Evolutionary conservation across 306 rosid genomes (phyloP).

Genomic region (Dalbergia cochinchinensis): DNA sequence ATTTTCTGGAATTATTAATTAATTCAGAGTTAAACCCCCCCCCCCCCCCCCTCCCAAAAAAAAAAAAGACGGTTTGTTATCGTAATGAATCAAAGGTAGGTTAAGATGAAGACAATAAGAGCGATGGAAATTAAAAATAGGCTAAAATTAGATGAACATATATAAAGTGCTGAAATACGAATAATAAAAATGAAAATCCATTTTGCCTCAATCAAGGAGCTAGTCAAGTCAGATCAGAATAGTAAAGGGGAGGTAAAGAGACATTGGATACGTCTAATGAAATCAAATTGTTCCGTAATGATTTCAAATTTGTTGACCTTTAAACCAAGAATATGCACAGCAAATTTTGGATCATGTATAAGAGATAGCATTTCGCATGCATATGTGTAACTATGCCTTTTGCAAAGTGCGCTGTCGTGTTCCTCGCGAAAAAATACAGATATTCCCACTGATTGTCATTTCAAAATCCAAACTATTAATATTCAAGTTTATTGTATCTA

Average conservation of each 20-base stretch:
- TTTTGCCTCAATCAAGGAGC: not conserved
- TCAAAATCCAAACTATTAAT: too few species aligned
- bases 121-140: not conserved
- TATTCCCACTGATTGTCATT: too few species aligned
- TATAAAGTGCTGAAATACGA: not conserved
- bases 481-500: too few species aligned
- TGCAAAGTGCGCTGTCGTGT: too few species aligned
- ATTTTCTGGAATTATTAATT: not conserved
- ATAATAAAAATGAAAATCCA: not conserved
- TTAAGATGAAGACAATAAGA: not conserved
- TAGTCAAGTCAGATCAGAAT: conserved; percentile 21
- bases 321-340: not conserved
- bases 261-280: conserved; percentile 5
- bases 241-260: not conserved
- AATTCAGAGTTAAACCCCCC: not conserved
- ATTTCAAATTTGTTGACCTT: conserved; percentile 39
- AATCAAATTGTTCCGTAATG: conserved; percentile 25
- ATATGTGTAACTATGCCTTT: too few species aligned
- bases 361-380: too few species aligned
- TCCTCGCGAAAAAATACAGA: too few species aligned
- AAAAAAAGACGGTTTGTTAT: not conserved
- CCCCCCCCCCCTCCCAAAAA: too few species aligned
- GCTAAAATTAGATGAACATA: not conserved
- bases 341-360: not conserved
- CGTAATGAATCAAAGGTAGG: not conserved